Evolutionary conservation across 1,284 basidiomycete species (phyloP), one percentile per base, ranked within the genome.

Genomic region (Cutaneotrichosporon sp.): DNA sequence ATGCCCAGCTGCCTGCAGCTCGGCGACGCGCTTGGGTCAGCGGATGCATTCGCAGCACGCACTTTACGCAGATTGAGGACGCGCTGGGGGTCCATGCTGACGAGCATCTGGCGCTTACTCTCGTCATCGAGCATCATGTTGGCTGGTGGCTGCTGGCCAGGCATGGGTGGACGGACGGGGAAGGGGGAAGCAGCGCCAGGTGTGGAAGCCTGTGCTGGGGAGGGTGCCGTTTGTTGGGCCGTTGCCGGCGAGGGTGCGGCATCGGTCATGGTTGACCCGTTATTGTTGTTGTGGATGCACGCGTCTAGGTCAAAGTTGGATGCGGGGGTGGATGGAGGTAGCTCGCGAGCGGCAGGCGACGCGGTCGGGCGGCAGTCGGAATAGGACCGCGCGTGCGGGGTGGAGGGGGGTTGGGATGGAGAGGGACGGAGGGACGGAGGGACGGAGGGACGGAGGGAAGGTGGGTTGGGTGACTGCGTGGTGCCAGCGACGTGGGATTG

Each of bases 1-100:
- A 53, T 67, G 64, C 24, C 77, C 77, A n/a, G 74, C 69, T 18
- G 69, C 66, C 56, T 72, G 70, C 24, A 78, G 68, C 33, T 75
- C 71, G 10, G 58, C 53, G n/a, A 71, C 60, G 20, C 76, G 72
- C 75, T 77, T 56, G 25, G 24, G 63, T 60, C 34, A 52, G 31
- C 24, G 36, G 43, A 52, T 67, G 51, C 59, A 54, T 57, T 24
- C 31, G n/a, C 24, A n/a, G 18, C 24, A 66, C 69, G 24, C 56
- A 72, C 74, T 69, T 75, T 72, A n/a, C 69, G 59, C 3, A 77
- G 57, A 2, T 57, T 54, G 31, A 56, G 59, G 51, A 76, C 56
- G 38, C 69, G 67, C 13, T 56, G 34, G 13, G 66, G 63, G 46
- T 75, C 73, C 71, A 77, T 73, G 22, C 67, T 69, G n/a, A 67